Percentiles rank a stretch among this genome's conserved stretches.
Evolutionary conservation across 1,139 yeast species (phyloP).

Genomic region (Zygoascus meyerae): DNA sequence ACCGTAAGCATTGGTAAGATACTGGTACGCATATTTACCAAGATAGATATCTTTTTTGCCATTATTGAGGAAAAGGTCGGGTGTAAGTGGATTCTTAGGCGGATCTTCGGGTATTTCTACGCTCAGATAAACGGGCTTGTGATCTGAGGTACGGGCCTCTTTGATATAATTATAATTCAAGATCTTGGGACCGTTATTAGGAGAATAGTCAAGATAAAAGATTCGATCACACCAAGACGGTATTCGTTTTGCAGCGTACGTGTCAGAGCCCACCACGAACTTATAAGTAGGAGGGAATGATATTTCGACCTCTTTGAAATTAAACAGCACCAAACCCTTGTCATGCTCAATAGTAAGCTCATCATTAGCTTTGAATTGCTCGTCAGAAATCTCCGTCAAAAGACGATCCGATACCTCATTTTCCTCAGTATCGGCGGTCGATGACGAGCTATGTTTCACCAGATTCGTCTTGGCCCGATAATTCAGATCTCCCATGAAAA

Average conservation of each 20-base stretch:
- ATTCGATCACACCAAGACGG: conserved; percentile 94
- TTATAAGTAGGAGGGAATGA: conserved; percentile 75
- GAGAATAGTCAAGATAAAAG: conserved; percentile 46
- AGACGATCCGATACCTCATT: conserved; percentile 11
- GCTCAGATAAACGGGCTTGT: conserved; percentile 43
- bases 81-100: conserved; percentile 12
- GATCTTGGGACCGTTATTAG: conserved; percentile 11
- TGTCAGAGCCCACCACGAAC: conserved; percentile 39
- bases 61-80: conserved; percentile 6
- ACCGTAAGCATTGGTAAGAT: conserved; percentile 14
- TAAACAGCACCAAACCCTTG: conserved; percentile 47
- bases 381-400: conserved; percentile 14
- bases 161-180: conserved; percentile 42
- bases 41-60: conserved; percentile 10
- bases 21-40: conserved; percentile 13
- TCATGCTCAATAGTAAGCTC: conserved; percentile 49
- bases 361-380: conserved; percentile 38
- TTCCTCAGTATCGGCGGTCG: neutral
- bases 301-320: conserved; percentile 59
- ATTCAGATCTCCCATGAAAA: conserved; percentile 79
- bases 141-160: conserved; percentile 41
- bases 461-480: conserved; percentile 47
- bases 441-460: neutral
- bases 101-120: conserved; percentile 16
- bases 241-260: conserved; percentile 52